These are phyloP conservation scores for Aspergillus fumigatus DNA, from an alignment of 2,329 filamentous ascomycete genomes.

Conservation along the genomic window DNA sequence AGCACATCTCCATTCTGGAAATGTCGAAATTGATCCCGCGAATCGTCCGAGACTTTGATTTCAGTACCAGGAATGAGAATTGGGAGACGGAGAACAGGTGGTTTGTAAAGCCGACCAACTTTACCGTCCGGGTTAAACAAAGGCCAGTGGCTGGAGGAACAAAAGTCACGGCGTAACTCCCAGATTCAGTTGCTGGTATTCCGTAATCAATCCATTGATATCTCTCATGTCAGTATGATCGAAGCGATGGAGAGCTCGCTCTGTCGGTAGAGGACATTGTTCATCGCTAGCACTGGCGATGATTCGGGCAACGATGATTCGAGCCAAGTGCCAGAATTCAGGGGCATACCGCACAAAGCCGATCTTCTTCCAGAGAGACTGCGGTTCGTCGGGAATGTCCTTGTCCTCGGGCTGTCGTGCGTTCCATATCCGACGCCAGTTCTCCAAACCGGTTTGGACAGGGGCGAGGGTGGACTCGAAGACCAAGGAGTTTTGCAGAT, in stretches of 20 bases:
- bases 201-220: conserved; percentile 22
- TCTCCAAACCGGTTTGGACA: conserved; percentile 20
- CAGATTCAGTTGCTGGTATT: conserved; percentile 20
- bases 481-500: conserved; percentile 20
- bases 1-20: conserved; percentile 36
- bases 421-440: conserved; percentile 25
- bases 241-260: conserved; percentile 9
- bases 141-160: background rate
- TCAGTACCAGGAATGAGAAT: conserved; percentile 1
- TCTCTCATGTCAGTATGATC: conserved; percentile 23
- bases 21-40: conserved; percentile 35
- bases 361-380: conserved; percentile 22
- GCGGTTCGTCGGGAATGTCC: conserved; percentile 12
- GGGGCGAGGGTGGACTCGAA: conserved; percentile 20
- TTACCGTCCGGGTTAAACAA: conserved; percentile 29
- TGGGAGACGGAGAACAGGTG: conserved; percentile 39
- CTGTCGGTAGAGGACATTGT: background rate
- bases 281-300: conserved; percentile 1
- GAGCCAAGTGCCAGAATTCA: conserved; percentile 26
- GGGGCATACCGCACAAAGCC: conserved; percentile 23
- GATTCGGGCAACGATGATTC: conserved; percentile 17
- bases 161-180: conserved; percentile 1
- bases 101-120: conserved; percentile 43
- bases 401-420: conserved; percentile 15
- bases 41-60: conserved; percentile 28